Evolutionary conservation across 2,329 filamentous ascomycete species (phyloP), one percentile per base, ranked within the genome.

Genomic region (Fusarium sp.): DNA sequence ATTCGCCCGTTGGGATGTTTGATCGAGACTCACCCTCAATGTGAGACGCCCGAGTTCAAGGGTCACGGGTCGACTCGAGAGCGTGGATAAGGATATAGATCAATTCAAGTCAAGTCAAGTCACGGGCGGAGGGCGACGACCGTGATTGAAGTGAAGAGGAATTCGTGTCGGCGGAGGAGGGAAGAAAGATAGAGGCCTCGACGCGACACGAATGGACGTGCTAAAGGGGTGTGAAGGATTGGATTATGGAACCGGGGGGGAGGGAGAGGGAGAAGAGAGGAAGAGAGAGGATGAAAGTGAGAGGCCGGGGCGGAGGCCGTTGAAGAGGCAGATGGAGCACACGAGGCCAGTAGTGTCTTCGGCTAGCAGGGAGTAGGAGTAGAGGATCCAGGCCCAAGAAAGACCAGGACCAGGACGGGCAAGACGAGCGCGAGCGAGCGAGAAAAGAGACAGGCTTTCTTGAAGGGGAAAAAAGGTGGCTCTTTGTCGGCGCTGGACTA

Each of bases 241-340:
- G 29, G 31, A 60, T 59, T 54, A 68, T 43, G 61, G 50, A 37
- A 43, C 63, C 68, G 59, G 39, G 72, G 45, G 45, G 48, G n/a
- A 43, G 64, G 56, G 58, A 65, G 67, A 59, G 33, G 52, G 62
- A 54, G 69, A 69, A 67, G 57, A 69, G 68, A 67, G 62, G 62
- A 50, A 61, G 67, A 64, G 64, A 72, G 73, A 66, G 61, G 70
- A 60, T 35, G 54, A 62, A 64, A 71, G 67, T 43, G 62, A 62
- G 50, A 56, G 64, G 73, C 70, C 67, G 70, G 76, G 76, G 72
- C 57, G 69, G 70, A 78, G 67, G 74, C 72, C 75, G 74, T 78
- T 77, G 76, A 78, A 78, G 74, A 78, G 71, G 74, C 59, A 74
- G 64, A 69, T 48, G 43, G 56, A 64, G 64, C 62, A 54, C 59